phyloP scores from a whole-genome alignment of 2,329 filamentous ascomycete species.

The Lasiodiplodia theobromae region DNA sequence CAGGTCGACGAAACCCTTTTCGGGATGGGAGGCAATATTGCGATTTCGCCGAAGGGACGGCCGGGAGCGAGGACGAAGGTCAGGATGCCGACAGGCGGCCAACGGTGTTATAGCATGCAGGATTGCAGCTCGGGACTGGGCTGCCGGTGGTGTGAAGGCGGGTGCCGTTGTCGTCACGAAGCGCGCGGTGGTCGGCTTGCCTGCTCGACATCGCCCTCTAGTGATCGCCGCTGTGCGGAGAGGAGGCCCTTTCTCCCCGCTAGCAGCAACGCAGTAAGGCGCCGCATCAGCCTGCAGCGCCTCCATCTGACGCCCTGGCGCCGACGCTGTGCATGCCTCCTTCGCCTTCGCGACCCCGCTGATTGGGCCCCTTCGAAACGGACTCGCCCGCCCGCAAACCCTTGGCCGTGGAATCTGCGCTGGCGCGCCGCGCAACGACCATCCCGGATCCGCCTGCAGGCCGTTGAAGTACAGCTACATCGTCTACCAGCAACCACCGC shows the following conservation, averaged over 20 bases:
- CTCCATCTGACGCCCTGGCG: slow-evolving; percentile 23
- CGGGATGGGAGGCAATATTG: slow-evolving; percentile 23
- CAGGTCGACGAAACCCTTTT: slow-evolving; percentile 24
- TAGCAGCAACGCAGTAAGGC: slow-evolving; percentile 25
- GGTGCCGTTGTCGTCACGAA: slow-evolving; percentile 17
- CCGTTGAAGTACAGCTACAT: slow-evolving; percentile 18
- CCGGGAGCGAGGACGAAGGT: slow-evolving; percentile 9
- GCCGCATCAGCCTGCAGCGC: slow-evolving; percentile 24
- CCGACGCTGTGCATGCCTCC: slow-evolving; percentile 2
- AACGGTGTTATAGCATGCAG: slow-evolving; percentile 3
- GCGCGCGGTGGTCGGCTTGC: not conserved
- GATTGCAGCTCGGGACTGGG: not conserved
- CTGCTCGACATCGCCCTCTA: slow-evolving; percentile 1
- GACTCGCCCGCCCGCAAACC: slow-evolving; percentile 11
- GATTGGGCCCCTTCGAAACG: slow-evolving; percentile 17
- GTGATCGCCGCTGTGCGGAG: slow-evolving; percentile 27
- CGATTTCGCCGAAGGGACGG: slow-evolving; percentile 25
- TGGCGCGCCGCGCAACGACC: slow-evolving; percentile 11
- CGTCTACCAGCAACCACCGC: not conserved
- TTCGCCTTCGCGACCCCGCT: slow-evolving; percentile 7
- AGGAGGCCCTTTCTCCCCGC: slow-evolving; percentile 23
- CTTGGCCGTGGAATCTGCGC: slow-evolving; percentile 24
- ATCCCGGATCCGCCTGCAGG: slow-evolving; percentile 20
- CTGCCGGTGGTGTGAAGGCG: slow-evolving; percentile 14
- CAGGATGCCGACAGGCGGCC: slow-evolving; percentile 1